Evolutionary conservation across 345 rosid genomes (phyloP).

Genomic region (Acer saccharum): DNA sequence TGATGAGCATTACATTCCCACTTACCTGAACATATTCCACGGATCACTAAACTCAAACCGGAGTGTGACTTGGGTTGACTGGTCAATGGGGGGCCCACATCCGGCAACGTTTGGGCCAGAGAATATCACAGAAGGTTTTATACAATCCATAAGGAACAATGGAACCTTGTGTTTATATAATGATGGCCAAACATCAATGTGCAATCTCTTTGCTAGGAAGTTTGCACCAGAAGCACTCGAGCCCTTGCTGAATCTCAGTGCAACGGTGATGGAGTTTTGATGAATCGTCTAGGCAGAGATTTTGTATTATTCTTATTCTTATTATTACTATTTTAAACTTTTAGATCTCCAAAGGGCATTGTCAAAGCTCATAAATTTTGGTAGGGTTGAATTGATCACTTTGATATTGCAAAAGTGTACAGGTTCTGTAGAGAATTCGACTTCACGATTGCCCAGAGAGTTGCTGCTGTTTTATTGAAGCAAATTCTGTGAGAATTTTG

Average conservation of each 20-base stretch:
- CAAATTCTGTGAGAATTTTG: slow-evolving; percentile 7
- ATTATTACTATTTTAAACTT: background rate
- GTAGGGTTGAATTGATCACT: slow-evolving; percentile 7
- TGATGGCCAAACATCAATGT: slow-evolving; percentile 57
- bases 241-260: slow-evolving; percentile 72
- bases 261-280: slow-evolving; percentile 70
- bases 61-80: slow-evolving; percentile 86
- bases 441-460: background rate
- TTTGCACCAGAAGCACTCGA: slow-evolving; percentile 71
- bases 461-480: slow-evolving; percentile 1
- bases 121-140: slow-evolving; percentile 62
- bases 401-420: slow-evolving; percentile 5
- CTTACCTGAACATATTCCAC: slow-evolving; percentile 78
- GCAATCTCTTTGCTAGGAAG: slow-evolving; percentile 91
- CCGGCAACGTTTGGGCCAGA: slow-evolving; percentile 61
- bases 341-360: slow-evolving; percentile 14
- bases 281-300: background rate
- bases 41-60: slow-evolving; percentile 71
- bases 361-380: slow-evolving; percentile 16
- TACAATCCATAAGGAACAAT: slow-evolving; percentile 63
- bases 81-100: slow-evolving; percentile 91
- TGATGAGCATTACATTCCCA: slow-evolving; percentile 90
- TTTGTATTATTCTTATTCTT: background rate
- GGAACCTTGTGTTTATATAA: slow-evolving; percentile 69
- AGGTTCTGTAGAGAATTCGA: background rate